phyloP scores from a whole-genome alignment of 495 filamentous ascomycete genomes.

The Cladorrhinum samala region DNA sequence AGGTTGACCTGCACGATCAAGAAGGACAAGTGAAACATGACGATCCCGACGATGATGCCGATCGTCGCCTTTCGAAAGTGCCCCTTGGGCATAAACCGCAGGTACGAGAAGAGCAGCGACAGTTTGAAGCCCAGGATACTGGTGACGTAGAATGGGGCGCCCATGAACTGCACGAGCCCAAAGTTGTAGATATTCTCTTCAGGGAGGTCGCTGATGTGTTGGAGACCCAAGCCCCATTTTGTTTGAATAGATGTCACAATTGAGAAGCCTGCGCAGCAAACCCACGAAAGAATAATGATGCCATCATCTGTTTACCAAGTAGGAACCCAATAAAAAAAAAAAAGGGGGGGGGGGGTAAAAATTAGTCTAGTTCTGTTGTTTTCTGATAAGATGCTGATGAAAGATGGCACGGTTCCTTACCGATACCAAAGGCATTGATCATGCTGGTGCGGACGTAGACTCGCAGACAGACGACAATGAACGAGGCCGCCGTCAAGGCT shows the following conservation, averaged over 20 bases:
- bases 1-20: conserved; percentile 37
- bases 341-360: background rate
- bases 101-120: conserved; percentile 43
- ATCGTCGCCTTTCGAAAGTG: conserved; percentile 33
- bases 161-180: conserved; percentile 36
- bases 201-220: conserved; percentile 27
- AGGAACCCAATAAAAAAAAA: too few species aligned
- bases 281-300: background rate
- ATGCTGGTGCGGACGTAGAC: conserved; percentile 30
- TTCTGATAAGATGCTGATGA: too few species aligned
- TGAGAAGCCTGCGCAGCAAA: background rate
- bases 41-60: conserved; percentile 28
- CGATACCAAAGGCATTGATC: conserved; percentile 30
- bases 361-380: too few species aligned
- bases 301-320: background rate
- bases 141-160: conserved; percentile 38
- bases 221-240: conserved; percentile 37
- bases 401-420: too few species aligned
- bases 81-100: conserved; percentile 42
- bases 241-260: conserved; percentile 24
- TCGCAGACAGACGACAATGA: conserved; percentile 30
- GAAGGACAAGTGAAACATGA: conserved; percentile 30
- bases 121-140: conserved; percentile 50
- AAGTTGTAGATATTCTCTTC: conserved; percentile 31
- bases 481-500: conserved; percentile 28